Conservation (phyloP, 169 alveolate species). For the Cryptosporidium viatorum region DNA sequence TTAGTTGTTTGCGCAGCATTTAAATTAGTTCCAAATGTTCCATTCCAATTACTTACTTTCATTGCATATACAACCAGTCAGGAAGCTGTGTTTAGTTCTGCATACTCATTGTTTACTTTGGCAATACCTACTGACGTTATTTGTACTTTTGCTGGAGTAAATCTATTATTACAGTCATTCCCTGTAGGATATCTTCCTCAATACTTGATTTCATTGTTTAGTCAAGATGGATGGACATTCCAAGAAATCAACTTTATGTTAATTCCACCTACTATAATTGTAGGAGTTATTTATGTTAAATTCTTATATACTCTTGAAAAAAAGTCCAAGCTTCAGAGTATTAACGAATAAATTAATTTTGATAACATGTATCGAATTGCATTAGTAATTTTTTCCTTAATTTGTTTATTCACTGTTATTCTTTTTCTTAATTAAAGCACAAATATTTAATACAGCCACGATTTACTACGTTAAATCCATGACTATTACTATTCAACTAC, state of each 20-base stretch:
- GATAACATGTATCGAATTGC: not conserved
- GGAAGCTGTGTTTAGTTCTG: constrained; percentile 65
- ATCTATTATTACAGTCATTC: constrained; percentile 56
- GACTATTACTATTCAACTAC: too few relatives aligned
- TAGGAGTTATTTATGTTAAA: constrained; percentile 30
- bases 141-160: constrained; percentile 65
- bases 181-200: constrained; percentile 62
- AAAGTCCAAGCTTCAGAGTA: not conserved
- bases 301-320: constrained; percentile 34
- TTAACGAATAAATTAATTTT: not conserved
- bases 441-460: too few relatives aligned
- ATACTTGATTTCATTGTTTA: constrained; percentile 14
- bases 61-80: constrained; percentile 72
- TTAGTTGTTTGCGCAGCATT: constrained; percentile 26
- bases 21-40: constrained; percentile 54
- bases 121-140: constrained; percentile 53
- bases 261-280: constrained; percentile 38
- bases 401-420: not conserved
- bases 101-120: constrained; percentile 44
- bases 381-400: not conserved
- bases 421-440: too few relatives aligned
- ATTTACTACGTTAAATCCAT: too few relatives aligned
- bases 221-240: constrained; percentile 43
- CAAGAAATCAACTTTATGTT: constrained; percentile 26
- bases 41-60: constrained; percentile 56